Percentiles rank a stretch among this genome's conserved stretches.
Evolutionary conservation across 495 filamentous ascomycete species (phyloP).

Genomic region (Podospora conica): DNA sequence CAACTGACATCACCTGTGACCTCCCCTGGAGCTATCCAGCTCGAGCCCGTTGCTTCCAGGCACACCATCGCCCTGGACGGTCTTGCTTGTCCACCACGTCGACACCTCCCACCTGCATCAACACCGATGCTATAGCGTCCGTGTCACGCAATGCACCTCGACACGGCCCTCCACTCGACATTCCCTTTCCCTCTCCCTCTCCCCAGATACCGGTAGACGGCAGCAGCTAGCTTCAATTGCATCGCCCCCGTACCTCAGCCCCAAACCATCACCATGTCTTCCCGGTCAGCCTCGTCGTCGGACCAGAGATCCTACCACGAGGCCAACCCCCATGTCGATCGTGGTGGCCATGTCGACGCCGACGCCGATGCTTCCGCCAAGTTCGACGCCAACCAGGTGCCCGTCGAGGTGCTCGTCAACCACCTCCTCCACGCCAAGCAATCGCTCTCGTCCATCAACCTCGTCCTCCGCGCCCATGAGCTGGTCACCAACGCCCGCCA

Average conservation of each 20-base stretch:
- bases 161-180: background rate
- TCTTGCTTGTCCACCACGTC: background rate
- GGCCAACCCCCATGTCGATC: conserved; percentile 7
- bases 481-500: conserved; percentile 71
- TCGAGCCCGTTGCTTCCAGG: background rate
- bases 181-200: background rate
- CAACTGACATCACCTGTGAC: background rate
- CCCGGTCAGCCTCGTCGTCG: conserved; percentile 9
- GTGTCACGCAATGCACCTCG: conserved; percentile 1
- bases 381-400: conserved; percentile 30
- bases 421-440: conserved; percentile 86
- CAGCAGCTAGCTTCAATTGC: background rate
- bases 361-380: conserved; percentile 13
- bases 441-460: conserved; percentile 76
- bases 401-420: conserved; percentile 67
- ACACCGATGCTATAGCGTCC: conserved; percentile 7
- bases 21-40: background rate
- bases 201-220: too few relatives aligned
- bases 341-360: background rate
- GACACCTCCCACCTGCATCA: background rate
- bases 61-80: background rate
- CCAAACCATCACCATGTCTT: conserved; percentile 1
- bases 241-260: background rate
- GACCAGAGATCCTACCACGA: conserved; percentile 5
- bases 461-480: conserved; percentile 82